A percentile compares a stretch with the other conserved stretches of the same genome.
phyloP scores from a whole-genome alignment of 2,329 filamentous ascomycete species.

The Pezicula neosporulosa region DNA sequence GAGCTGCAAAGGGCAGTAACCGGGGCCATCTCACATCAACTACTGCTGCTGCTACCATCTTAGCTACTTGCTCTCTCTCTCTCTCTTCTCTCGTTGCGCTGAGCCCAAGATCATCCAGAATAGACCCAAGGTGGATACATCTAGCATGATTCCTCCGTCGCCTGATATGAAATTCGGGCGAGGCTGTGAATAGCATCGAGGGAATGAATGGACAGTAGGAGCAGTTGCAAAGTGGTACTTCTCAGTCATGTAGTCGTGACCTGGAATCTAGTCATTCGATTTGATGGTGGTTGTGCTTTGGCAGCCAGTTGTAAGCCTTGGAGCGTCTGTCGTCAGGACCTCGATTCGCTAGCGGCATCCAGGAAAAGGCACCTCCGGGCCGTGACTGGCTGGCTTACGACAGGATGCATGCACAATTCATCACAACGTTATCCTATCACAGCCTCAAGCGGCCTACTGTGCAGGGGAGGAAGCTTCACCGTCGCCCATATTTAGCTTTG shows the following conservation, averaged over 20 bases:
- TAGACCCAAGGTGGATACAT: neutral
- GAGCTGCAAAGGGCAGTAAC: too few relatives aligned
- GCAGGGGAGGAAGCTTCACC: constrained; percentile 3
- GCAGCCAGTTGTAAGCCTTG: neutral
- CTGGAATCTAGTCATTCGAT: constrained; percentile 1
- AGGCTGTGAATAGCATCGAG: neutral
- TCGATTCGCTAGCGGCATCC: constrained; percentile 3
- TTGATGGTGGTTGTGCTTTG: constrained; percentile 1
- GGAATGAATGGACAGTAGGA: too few relatives aligned
- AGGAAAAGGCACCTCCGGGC: constrained; percentile 9
- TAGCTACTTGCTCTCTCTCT: too few relatives aligned
- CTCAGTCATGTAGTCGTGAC: constrained; percentile 3
- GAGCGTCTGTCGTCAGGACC: neutral
- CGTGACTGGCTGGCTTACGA: constrained; percentile 8
- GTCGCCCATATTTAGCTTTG: neutral
- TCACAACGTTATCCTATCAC: constrained; percentile 20
- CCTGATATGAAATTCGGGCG: neutral
- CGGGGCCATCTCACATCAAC: too few relatives aligned
- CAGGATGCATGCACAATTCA: constrained; percentile 13
- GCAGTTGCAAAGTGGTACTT: neutral
- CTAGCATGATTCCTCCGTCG: constrained; percentile 1
- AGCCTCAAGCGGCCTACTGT: neutral
- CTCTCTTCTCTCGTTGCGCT: too few relatives aligned
- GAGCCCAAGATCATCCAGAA: neutral
- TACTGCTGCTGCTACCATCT: too few relatives aligned